Evolutionary conservation across 176 grass and related monocot genomes (phyloP).

Genomic region (Ensete glaucum): DNA sequence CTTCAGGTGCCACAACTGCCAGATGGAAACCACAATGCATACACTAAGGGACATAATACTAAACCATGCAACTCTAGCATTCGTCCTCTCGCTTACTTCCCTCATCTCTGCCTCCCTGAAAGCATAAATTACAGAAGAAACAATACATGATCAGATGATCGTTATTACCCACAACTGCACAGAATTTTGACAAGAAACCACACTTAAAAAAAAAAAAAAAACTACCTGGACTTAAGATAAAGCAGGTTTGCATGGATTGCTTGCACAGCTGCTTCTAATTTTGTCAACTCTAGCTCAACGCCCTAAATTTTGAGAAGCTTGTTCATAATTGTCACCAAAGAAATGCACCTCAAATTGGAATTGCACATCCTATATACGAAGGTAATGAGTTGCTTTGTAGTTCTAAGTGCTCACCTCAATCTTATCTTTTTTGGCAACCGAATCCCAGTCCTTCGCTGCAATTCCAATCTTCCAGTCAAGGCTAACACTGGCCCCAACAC

Average conservation of each 20-base stretch:
- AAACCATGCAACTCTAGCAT: constrained; percentile 72
- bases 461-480: constrained; percentile 13
- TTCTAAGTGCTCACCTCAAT: constrained; percentile 48
- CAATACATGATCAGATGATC: too few species aligned
- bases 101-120: constrained; percentile 78
- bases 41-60: constrained; percentile 69
- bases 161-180: neutral
- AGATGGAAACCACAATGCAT: constrained; percentile 49
- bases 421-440: constrained; percentile 58
- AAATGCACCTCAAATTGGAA: neutral
- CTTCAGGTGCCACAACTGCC: constrained; percentile 83
- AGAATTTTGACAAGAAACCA: neutral
- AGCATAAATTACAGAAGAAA: neutral
- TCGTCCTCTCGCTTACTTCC: constrained; percentile 71
- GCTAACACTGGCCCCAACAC: constrained; percentile 7
- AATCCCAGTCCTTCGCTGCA: constrained; percentile 15
- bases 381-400: neutral
- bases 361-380: neutral
- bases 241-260: constrained; percentile 75
- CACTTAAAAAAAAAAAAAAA: too few species aligned
- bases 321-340: neutral
- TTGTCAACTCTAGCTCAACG: constrained; percentile 73
- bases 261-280: constrained; percentile 69
- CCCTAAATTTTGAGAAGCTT: constrained; percentile 33
- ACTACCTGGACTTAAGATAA: constrained; percentile 62